These are phyloP conservation scores for Microcera coccophila DNA, from an alignment of 2,329 filamentous ascomycete species.

Conservation along the genomic window DNA sequence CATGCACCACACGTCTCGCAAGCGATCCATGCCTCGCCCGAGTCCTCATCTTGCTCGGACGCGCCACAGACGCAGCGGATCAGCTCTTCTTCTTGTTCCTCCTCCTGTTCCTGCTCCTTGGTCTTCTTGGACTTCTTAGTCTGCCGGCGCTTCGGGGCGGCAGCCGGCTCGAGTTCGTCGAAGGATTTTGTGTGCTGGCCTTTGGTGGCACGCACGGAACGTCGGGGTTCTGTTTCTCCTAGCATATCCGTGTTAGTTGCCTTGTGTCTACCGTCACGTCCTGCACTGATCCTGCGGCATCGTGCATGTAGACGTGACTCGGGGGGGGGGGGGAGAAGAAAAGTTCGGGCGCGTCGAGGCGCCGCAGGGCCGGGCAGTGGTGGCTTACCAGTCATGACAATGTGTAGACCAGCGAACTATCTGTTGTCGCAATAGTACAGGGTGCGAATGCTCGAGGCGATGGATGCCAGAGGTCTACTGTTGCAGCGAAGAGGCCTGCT, in stretches of 20 bases:
- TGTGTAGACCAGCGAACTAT: slow-evolving; percentile 12
- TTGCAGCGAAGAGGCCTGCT: slow-evolving; percentile 22
- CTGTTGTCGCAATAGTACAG: slow-evolving; percentile 5
- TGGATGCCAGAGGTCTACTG: slow-evolving; percentile 25
- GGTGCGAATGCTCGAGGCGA: slow-evolving; percentile 11
- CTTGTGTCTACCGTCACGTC: slow-evolving; percentile 12
- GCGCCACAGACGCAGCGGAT: slow-evolving; percentile 93
- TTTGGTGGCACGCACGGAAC: slow-evolving; percentile 93
- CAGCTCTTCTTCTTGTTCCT: slow-evolving; percentile 63
- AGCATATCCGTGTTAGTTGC: slow-evolving; percentile 21
- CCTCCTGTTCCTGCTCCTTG: slow-evolving; percentile 57
- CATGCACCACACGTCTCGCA: slow-evolving; percentile 90
- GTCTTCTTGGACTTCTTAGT: slow-evolving; percentile 55
- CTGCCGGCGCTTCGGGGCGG: slow-evolving; percentile 51
- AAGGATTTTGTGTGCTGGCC: slow-evolving; percentile 89
- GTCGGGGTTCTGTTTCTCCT: slow-evolving; percentile 71
- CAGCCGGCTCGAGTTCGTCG: slow-evolving; percentile 64
- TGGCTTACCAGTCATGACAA: slow-evolving; percentile 36
- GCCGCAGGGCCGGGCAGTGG: slow-evolving; percentile 12
- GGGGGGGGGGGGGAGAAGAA: no score
- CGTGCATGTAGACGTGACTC: no score
- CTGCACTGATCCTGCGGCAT: no score
- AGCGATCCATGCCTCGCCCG: slow-evolving; percentile 88
- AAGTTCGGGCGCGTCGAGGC: background rate
- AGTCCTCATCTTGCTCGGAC: slow-evolving; percentile 78